Evolutionary conservation across 2,329 filamentous ascomycete genomes (phyloP), one percentile per base, ranked within the genome.

Genomic region (Lachnellula cervina): DNA sequence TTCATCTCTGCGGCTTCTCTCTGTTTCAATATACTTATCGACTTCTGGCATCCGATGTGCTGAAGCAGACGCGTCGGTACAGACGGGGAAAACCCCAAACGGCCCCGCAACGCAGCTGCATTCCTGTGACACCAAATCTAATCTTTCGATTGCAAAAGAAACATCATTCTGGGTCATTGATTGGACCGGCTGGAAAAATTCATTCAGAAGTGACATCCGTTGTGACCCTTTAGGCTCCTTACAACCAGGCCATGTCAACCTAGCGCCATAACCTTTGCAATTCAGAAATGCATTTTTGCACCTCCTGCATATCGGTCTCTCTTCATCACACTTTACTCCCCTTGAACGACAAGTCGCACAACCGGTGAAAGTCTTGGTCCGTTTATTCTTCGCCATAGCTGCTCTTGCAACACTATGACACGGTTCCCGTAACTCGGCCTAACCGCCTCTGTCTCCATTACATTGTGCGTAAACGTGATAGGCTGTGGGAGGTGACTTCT

Each of bases 291-390:
- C 67, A 16, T 63, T 61, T 25, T 59, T 62, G 61, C 72, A 73
- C 56, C 72, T 69, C 32, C 62, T 50, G 51, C 71, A 73, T 9
- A 58, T 60, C 2, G 71, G 72, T 25, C 64, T 66, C 34, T 60
- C 63, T 62, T 73, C 71, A 54, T 73, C 72, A 51, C 70, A 72
- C 62, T 73, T 73, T 62, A 73, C 68, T 58, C 70, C 69, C 71
- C 70, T 70, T 72, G 54, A 44, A 11, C 42, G 42, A 44, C 42
- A 44, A 5, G 42, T 44, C 42, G 19, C n/a, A 21, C 71, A 73
- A 11, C 71, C 71, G 2, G 62, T 65, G 53, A 68, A 68, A 3
- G 62, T 67, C 56, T 69, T 69, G 37, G 56, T 64, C 19, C 62
- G 59, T 28, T 66, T 67, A 42, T 42, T 42, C 13, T 28, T 38